These are phyloP conservation scores for Colletotrichum sojae DNA, from an alignment of 2,329 filamentous ascomycete species.

Conservation along the genomic window DNA sequence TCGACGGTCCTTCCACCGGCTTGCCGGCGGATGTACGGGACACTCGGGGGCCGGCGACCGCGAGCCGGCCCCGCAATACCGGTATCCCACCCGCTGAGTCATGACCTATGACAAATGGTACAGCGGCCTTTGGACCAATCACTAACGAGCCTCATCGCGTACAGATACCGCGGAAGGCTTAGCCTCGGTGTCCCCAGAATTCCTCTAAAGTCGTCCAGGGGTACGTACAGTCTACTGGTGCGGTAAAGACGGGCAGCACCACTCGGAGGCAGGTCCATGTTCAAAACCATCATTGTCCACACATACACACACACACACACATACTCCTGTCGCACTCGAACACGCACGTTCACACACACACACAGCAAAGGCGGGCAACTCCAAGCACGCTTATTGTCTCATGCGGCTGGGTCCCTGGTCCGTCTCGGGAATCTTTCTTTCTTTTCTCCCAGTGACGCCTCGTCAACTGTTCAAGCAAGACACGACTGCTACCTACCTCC, in stretches of 20 bases:
- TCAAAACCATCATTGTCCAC: constrained; percentile 23
- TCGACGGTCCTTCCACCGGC: constrained; percentile 1
- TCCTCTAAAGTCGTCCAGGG: neutral
- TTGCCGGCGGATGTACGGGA: neutral
- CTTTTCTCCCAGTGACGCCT: neutral
- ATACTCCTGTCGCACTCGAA: neutral
- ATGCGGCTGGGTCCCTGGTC: neutral
- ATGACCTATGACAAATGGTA: constrained; percentile 1
- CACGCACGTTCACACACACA: too few relatives aligned
- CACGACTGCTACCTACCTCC: neutral
- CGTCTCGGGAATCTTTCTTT: neutral
- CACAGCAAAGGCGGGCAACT: too few relatives aligned
- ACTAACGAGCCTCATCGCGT: constrained; percentile 11
- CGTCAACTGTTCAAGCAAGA: neutral
- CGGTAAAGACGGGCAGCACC: neutral
- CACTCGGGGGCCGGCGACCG: constrained; percentile 20
- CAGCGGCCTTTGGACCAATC: constrained; percentile 4
- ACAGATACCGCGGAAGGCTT: constrained; percentile 7
- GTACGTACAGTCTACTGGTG: too few relatives aligned
- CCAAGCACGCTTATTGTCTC: neutral
- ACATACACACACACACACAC: neutral
- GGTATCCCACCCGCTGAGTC: constrained; percentile 34
- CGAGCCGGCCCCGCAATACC: constrained; percentile 20
- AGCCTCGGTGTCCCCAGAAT: constrained; percentile 7
- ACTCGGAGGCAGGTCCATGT: constrained; percentile 10